Base-by-base conservation (phyloP, 352 stramenopile species). In the Phytophthora citricola region DNA sequence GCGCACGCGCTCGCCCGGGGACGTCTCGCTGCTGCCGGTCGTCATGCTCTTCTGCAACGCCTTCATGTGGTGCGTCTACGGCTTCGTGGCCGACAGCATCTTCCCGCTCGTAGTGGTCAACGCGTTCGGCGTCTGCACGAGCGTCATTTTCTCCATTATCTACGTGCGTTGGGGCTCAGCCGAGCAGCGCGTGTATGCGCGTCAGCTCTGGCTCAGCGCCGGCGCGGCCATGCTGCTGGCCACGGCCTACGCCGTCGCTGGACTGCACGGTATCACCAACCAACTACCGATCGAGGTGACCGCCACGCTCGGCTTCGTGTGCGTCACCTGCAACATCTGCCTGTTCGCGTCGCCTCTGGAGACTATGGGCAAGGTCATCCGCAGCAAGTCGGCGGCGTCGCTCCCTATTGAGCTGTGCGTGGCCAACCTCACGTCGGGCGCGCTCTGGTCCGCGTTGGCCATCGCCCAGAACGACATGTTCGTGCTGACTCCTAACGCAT, bases 11-110 rank as follows among this genome's bases (percentile, higher is more conserved):
- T 58, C 56, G 11, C 50, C 57, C 11, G 59, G 70, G 17, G 36
- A 72, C 43, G 36, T 66, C 31, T 69, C 57, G 26, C 52, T 75
- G 36, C 66, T 75, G 55, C 65, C 60, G 2, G 59, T 78, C 2
- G 69, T 78, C 41, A 63, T 64, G 56, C 65, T 78, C 45, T 74
- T 71, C 56, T 63, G 56, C 59, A 78, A 74, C 65, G 69, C 59
- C 56, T 71, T 46, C 41, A 62, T 78, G 56, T 75, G 65, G 65
- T 58, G 60, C 56, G 40, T 63, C 60, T 75, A 78, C 70, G 65
- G 63, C 58, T 60, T 45, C 43, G 58, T 76, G 43, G 71, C 68
- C 12, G 22, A 74, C 32, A 69, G 51, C 41, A 64, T 71, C 70
- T 79, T 76, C 49, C 71, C 71, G 24, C 62, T 79, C 20, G 54